Base-by-base conservation (phyloP, 345 rosid genomes). In the Populus pruinosa region DNA sequence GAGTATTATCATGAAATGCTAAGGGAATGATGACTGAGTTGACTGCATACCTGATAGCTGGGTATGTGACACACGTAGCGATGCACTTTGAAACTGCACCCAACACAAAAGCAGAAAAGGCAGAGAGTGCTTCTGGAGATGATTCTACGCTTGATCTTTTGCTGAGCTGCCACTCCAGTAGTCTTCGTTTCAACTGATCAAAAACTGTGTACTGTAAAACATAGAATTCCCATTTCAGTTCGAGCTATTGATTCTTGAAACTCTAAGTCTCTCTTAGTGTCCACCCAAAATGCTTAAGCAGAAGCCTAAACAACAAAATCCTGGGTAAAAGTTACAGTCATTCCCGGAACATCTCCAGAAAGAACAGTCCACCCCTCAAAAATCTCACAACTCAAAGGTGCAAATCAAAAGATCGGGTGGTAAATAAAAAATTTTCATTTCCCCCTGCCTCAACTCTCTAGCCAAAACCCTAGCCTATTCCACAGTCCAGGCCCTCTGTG, bases 1-100 rank as follows among this genome's bases (percentile, higher is more conserved):
- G 59, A 25, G 8, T n/a, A n/a, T 16, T 25, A 21, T 18, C 39
- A 17, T 53, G 8, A 17, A 20, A 33, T 31, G 20, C 56, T 25
- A 3, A 33, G 64, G 38, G 25, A 65, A 65, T 6, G 47, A 47
- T 64, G 33, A 43, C 8, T 13, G 20, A 8, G 49, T 55, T 12
- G 21, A 25, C 67, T 6, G 20, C 38, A 31, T 73, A 69, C 84
- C 84, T 77, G 25, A 81, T 73, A 33, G 84, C 84, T 17, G 81
- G 84, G 33, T 81, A 81, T 18, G 84, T 81, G 64, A 81, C 29
- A 70, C 77, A 77, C 38, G 84, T 81, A 17, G 84, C 84, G 50
- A 77, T 38, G 69, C 84, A 81, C 78, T 81, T 81, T 1, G 84
- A 72, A 77, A 73, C 75, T 43, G 84, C 84, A 69, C 84, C 84